phyloP scores from a whole-genome alignment of 73 alveolate genomes.

The Diophrys sp. region DNA sequence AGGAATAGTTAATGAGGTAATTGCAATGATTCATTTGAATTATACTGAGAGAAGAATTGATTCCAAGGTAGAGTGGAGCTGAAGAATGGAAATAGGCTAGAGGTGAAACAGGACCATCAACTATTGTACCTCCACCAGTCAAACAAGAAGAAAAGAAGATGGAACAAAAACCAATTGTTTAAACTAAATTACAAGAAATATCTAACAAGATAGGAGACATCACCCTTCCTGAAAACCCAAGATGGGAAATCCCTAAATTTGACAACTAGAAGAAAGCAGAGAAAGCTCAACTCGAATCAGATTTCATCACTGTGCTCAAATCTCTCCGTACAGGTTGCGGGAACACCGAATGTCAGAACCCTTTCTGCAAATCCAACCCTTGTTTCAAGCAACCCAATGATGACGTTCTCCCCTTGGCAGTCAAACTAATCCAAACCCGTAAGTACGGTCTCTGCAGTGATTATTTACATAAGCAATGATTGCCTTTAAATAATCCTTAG shows the following conservation, averaged over 20 bases:
- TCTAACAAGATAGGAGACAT: not conserved
- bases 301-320: not conserved
- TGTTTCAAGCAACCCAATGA: not conserved
- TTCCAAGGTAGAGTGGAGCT: conserved; percentile 79
- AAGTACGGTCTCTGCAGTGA: not conserved
- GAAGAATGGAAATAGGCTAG: conserved; percentile 81
- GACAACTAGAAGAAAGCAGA: not conserved
- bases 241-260: not conserved
- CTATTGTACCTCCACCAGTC: not conserved
- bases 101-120: conserved; percentile 70
- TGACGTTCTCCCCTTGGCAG: not conserved
- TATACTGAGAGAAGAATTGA: conserved; percentile 61
- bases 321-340: not conserved
- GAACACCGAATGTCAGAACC: not conserved
- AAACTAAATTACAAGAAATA: not conserved
- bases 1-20: no score
- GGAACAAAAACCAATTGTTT: not conserved
- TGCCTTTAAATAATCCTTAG: no score
- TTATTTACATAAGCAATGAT: no score
- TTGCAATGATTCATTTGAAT: no score
- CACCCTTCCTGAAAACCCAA: not conserved
- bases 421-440: not conserved
- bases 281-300: not conserved
- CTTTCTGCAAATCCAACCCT: not conserved
- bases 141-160: not conserved